A percentile compares a stretch with the other conserved stretches of the same genome.
Conservation (phyloP, 306 rosid genomes). For the Vigna hirtella region DNA sequence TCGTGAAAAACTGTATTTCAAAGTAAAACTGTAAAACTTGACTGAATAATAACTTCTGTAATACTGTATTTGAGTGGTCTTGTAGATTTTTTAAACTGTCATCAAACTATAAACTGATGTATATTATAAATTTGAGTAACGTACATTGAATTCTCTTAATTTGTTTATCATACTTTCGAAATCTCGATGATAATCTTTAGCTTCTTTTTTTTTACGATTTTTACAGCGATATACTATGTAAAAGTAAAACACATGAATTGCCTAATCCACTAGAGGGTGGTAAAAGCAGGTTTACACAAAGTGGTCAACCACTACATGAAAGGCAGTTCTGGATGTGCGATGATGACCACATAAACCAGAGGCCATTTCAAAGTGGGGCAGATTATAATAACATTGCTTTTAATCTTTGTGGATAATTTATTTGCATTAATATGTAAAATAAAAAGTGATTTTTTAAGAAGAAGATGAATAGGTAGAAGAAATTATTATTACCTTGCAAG, state of each 20-base stretch:
- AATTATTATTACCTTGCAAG: constrained; percentile 72
- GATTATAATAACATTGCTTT: not conserved
- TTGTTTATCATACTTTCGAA: too few species aligned
- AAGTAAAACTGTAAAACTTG: too few species aligned
- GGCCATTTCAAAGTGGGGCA: not conserved
- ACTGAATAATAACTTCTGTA: too few species aligned
- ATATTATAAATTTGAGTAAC: too few species aligned
- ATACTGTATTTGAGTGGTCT: too few species aligned
- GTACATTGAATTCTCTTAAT: too few species aligned
- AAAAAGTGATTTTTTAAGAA: not conserved
- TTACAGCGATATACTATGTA: not conserved
- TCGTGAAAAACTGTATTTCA: not conserved
- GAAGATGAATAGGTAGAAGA: not conserved
- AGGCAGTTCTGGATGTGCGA: not conserved
- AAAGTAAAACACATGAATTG: not conserved
- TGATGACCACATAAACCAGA: not conserved
- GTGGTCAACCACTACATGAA: constrained; percentile 3
- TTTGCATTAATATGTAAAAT: not conserved
- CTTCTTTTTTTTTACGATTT: not conserved
- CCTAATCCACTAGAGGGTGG: not conserved
- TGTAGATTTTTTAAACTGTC: too few species aligned
- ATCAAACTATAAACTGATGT: too few species aligned
- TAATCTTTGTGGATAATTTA: not conserved
- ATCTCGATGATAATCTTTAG: too few species aligned
- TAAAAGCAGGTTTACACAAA: not conserved